Percentiles rank a stretch among this genome's conserved stretches.
Conservation (phyloP, 1,284 basidiomycete genomes). For the Microbotryum lychnidis-dioicae region DNA sequence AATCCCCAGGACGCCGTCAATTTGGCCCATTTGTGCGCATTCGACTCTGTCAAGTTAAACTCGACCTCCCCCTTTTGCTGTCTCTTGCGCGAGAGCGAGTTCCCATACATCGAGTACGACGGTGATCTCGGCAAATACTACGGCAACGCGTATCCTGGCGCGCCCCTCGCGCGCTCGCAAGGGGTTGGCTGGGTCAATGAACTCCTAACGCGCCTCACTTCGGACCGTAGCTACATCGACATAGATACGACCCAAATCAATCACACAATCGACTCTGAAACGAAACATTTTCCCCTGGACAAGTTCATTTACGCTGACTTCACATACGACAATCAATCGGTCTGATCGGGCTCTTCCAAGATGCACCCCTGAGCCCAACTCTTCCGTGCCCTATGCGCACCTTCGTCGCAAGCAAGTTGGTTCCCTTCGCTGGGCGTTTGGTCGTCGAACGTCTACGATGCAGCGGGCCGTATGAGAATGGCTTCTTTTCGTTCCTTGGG, state of each 20-base stretch:
- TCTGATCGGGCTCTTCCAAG: constrained; percentile 65
- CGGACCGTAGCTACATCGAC: constrained; percentile 44
- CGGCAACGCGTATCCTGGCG: constrained; percentile 32
- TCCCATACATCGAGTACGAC: constrained; percentile 34
- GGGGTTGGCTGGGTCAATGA: constrained; percentile 71
- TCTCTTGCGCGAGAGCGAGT: too few relatives aligned
- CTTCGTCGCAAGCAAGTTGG: constrained; percentile 47
- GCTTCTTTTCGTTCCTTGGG: too few relatives aligned
- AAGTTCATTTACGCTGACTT: constrained; percentile 23
- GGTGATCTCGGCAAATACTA: constrained; percentile 71
- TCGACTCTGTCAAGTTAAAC: constrained; percentile 41
- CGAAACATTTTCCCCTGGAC: constrained; percentile 56
- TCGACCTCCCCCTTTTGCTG: too few relatives aligned
- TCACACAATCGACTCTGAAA: constrained; percentile 57
- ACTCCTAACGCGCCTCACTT: constrained; percentile 66
- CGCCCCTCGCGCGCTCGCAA: constrained; percentile 35
- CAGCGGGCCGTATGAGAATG: neutral
- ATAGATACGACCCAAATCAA: constrained; percentile 67
- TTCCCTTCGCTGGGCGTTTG: constrained; percentile 58
- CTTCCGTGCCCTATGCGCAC: constrained; percentile 54
- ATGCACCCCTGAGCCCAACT: constrained; percentile 61
- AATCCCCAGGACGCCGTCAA: constrained; percentile 51
- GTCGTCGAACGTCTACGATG: constrained; percentile 56
- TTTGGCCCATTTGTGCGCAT: constrained; percentile 66
- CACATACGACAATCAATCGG: constrained; percentile 24